Percentiles rank a stretch among this genome's conserved stretches.
Conservation (phyloP, 2,329 filamentous ascomycete genomes). For the Lecanosticta acicola region DNA sequence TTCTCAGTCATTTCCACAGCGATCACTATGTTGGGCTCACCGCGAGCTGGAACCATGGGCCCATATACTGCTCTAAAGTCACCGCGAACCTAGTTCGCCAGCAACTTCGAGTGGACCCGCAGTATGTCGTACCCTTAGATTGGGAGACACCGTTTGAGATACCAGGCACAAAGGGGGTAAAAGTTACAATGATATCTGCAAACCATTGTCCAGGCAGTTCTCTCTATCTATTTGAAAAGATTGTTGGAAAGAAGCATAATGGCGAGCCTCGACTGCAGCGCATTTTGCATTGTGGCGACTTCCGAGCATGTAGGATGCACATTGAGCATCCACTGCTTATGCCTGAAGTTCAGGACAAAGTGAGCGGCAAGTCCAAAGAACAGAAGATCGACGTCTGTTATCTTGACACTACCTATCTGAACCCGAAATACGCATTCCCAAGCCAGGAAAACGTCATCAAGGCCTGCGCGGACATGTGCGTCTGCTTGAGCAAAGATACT, state of each 20-base stretch:
- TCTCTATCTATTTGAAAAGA: conserved; percentile 85
- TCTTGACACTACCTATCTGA: conserved; percentile 93
- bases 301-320: conserved; percentile 81
- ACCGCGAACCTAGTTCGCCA: conserved; percentile 84
- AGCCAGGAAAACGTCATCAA: conserved; percentile 80
- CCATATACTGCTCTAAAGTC: conserved; percentile 92
- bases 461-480: conserved; percentile 82
- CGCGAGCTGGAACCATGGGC: conserved; percentile 82
- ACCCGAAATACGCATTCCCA: conserved; percentile 91
- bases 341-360: conserved; percentile 64
- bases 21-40: conserved; percentile 94
- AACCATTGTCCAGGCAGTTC: conserved; percentile 97
- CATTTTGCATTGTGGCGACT: conserved; percentile 92
- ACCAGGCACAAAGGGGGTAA: conserved; percentile 73
- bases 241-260: conserved; percentile 54
- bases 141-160: conserved; percentile 78
- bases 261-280: conserved; percentile 58
- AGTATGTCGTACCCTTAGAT: conserved; percentile 78
- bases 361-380: conserved; percentile 65
- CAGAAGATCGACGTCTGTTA: conserved; percentile 95
- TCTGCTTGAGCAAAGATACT: conserved; percentile 64
- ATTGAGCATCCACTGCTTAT: conserved; percentile 74
- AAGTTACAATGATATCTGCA: conserved; percentile 89
- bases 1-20: conserved; percentile 95
- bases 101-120: conserved; percentile 77